These are phyloP conservation scores for Fusarium udum DNA, from an alignment of 2,329 filamentous ascomycete species.

Conservation along the genomic window DNA sequence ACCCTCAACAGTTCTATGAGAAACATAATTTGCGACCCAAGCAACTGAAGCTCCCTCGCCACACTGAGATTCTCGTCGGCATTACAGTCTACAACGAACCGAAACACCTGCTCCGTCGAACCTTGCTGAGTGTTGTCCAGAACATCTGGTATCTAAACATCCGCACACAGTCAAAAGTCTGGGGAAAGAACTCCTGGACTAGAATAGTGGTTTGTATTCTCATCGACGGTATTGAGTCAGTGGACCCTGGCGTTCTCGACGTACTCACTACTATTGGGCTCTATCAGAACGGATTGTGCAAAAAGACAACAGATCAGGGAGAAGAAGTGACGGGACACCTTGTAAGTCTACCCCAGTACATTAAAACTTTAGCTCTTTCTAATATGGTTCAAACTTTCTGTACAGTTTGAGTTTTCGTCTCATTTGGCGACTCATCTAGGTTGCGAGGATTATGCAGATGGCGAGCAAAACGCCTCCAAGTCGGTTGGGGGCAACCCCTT, in stretches of 20 bases:
- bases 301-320: conserved; percentile 62
- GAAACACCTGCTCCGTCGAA: conserved; percentile 92
- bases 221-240: conserved; percentile 96
- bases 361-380: rapidly evolving
- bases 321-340: neutral
- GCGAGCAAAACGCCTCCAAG: rapidly evolving
- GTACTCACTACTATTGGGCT: conserved; percentile 90
- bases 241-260: conserved; percentile 92
- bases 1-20: neutral
- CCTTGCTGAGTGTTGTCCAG: conserved; percentile 95
- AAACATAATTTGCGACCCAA: neutral
- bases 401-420: neutral
- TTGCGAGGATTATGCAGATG: neutral
- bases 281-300: conserved; percentile 97
- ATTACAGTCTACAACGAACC: conserved; percentile 99
- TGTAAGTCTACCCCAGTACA: rapidly evolving
- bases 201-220: conserved; percentile 97
- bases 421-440: neutral
- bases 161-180: conserved; percentile 96
- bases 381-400: rapidly evolving
- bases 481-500: too few relatives aligned
- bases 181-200: conserved; percentile 98
- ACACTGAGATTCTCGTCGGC: conserved; percentile 90
- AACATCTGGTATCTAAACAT: conserved; percentile 98
- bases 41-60: rapidly evolving